Evolutionary conservation across 1,284 basidiomycete species (phyloP), one percentile per base, ranked within the genome.

Genomic region (Heterobasidion irregulare): DNA sequence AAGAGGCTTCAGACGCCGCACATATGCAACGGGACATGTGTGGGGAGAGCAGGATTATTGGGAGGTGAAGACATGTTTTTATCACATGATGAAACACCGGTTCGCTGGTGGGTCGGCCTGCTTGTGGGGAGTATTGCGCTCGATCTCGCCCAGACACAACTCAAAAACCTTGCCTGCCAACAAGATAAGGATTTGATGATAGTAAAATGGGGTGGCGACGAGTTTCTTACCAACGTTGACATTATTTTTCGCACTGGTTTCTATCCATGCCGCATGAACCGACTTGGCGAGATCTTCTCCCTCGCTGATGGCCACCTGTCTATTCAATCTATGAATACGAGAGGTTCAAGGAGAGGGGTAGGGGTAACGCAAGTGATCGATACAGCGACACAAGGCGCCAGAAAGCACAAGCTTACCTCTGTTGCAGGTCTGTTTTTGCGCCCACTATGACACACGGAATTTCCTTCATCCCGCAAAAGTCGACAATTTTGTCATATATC

Each of bases 371-470:
- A 63, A 53, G 58, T 60, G 46, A 57, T n/a, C 50, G 51, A 45
- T 43, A 52, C 8, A 36, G 35, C 10, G 45, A 48, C 41, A 48
- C 44, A 48, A 50, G 35, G 36, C n/a, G 44, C 38, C 47, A 49
- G 49, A 46, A 47, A 61, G 26, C 51, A 43, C 56, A 53, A 10
- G 53, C 77, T 68, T 69, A 92, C 87, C 78, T 89, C 69, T 67
- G 78, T 65, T 73, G 78, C 68, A 99, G 72, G 75, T 99, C 96
- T 56, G 79, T 80, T 80, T 99, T 99, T 64, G 97, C 91, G 13
- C 95, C 96, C 26, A 98, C 96, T 61, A 99, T 86, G 47, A 99
- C 94, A 71, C 95, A 95, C 12, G 97, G 95, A 47, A 98, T 89
- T 61, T 86, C 84, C 58, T 87, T 84, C 53, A 93, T 80, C 51